Base-by-base conservation (phyloP, 768 basidiomycete genomes). In the Termitomyces sp. region DNA sequence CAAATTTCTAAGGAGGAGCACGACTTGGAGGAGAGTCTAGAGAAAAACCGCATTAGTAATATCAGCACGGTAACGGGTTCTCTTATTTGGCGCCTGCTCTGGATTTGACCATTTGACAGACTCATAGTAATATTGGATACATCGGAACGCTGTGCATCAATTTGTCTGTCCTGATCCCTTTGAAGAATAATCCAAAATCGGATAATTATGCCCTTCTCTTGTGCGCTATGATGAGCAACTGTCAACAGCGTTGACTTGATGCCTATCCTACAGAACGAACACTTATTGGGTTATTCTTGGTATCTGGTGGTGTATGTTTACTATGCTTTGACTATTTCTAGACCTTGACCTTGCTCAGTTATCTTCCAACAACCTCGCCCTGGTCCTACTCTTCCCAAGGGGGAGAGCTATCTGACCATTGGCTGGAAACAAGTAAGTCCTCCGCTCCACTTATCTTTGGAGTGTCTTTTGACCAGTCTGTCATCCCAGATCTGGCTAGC, bases 21-120 rank as follows among this genome's bases (percentile, higher is more conserved):
- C 59, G 90, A 91, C 62, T 64, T 59, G 17, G 88, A 88, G 62
- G 88, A 91, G 62, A 87, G 85, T 32, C 62, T 92, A 43, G 88
- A 92, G 71, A 90, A 90, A 77, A 93, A 90, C 58, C 72, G 84
- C 58, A 87, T 93, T 55, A 89, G 90, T 64, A 92, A 90, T 62
- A 88, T 91, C 59, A 88, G 85, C 64, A 91, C 87, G 42, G 90
- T 90, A 45, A 46, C 77, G 60, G n/a, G 21, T 19, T 43, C 24
- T 40, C 10, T 10, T 28, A 35, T 45, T 22, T 15, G 37, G 24
- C 19, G 5, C 30, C 14, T 5, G 10, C 28, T 19, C 1, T 24
- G 30, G 10, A 21, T 50, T 53, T 48, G 7, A 51, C 38, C 15
- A 0, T 11, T 22, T 38, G 26, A 50, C 22, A 90, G 89, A 81